These are phyloP conservation scores for Diplodia intermedia DNA, from an alignment of 2,329 filamentous ascomycete genomes.

Conservation along the genomic window DNA sequence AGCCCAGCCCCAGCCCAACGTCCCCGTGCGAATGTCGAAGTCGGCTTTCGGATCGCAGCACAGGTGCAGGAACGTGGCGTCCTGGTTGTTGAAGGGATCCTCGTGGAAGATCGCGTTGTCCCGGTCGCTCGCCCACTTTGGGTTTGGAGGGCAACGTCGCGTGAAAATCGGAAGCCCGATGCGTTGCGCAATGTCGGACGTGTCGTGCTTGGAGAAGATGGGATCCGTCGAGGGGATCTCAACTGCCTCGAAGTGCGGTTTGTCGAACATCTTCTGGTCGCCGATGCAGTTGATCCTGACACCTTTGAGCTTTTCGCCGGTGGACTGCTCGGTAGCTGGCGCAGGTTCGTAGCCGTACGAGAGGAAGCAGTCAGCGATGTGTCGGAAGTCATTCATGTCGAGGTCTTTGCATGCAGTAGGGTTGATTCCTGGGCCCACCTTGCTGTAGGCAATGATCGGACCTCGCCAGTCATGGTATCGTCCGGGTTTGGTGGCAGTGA, in stretches of 20 bases:
- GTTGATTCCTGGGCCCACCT: slow-evolving; percentile 13
- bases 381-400: slow-evolving; percentile 34
- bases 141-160: not conserved
- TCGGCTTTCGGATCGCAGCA: not conserved
- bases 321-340: not conserved
- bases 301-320: not conserved
- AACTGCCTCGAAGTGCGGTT: not conserved
- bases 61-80: not conserved
- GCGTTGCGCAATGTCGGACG: slow-evolving; percentile 33
- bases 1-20: not conserved
- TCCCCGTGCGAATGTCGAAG: not conserved
- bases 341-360: slow-evolving; percentile 22
- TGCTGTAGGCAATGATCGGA: slow-evolving; percentile 29
- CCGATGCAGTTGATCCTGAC: not conserved
- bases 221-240: slow-evolving; percentile 2
- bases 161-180: slow-evolving; percentile 28
- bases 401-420: slow-evolving; percentile 31
- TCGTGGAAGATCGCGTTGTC: not conserved
- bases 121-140: not conserved
- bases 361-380: slow-evolving; percentile 34
- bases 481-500: slow-evolving; percentile 11
- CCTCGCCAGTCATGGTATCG: slow-evolving; percentile 33
- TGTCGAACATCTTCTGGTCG: not conserved
- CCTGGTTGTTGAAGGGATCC: not conserved
- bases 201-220: slow-evolving; percentile 25